Percentiles rank a stretch among this genome's conserved stretches.
phyloP scores from a whole-genome alignment of 371 early-diverging fungal genomes.

The Syncephalastrum racemosum region DNA sequence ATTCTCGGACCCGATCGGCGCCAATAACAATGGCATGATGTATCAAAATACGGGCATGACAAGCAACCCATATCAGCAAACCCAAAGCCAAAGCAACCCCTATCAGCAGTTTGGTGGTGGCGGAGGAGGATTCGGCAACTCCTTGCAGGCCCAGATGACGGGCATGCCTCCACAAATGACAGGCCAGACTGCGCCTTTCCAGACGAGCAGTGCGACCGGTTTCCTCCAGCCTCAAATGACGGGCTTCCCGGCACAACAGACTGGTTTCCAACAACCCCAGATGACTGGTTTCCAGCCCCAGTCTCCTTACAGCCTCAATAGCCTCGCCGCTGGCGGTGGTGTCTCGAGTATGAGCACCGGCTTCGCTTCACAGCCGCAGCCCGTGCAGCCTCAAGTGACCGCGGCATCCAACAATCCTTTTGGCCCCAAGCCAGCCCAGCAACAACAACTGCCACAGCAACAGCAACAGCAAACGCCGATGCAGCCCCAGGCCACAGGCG shows the following conservation, averaged over 20 bases:
- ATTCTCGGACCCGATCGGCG: slow-evolving; percentile 21
- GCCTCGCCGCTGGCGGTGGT: neutral
- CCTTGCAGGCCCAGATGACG: slow-evolving; percentile 38
- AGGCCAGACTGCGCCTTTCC: slow-evolving; percentile 43
- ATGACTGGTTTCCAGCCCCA: slow-evolving; percentile 12
- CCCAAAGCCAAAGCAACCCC: slow-evolving; percentile 22
- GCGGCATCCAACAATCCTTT: slow-evolving; percentile 26
- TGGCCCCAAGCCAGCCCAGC: slow-evolving; percentile 11
- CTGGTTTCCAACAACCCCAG: slow-evolving; percentile 16
- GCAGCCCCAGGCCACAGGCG: slow-evolving; percentile 1
- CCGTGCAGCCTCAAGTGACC: slow-evolving; percentile 11
- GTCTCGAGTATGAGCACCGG: no score
- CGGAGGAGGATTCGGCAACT: slow-evolving; percentile 11
- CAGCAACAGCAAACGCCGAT: slow-evolving; percentile 14
- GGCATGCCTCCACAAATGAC: slow-evolving; percentile 48
- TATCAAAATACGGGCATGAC: slow-evolving; percentile 26
- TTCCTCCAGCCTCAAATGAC: slow-evolving; percentile 14
- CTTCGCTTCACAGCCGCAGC: no score
- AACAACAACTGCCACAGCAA: slow-evolving; percentile 22
- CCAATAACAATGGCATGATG: slow-evolving; percentile 28
- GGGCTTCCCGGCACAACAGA: slow-evolving; percentile 14
- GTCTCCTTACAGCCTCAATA: slow-evolving; percentile 1
- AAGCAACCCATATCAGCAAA: slow-evolving; percentile 39
- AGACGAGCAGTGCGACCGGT: slow-evolving; percentile 15
- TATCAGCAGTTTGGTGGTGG: slow-evolving; percentile 16